phyloP scores from a whole-genome alignment of 2,329 filamentous ascomycete species.

The Biscogniauxia sp. region DNA sequence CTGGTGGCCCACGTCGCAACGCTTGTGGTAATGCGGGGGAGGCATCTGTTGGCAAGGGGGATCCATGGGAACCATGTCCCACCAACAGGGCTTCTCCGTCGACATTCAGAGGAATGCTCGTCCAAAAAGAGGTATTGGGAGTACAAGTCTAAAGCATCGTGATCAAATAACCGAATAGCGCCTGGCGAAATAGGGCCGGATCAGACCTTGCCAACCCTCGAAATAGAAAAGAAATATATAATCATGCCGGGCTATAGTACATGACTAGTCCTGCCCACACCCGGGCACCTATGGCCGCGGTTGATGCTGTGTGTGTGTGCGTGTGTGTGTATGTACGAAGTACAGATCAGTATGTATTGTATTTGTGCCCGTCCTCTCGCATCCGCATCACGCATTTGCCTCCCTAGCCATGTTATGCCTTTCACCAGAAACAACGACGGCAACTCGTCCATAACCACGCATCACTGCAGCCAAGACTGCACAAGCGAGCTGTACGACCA shows the following conservation, averaged over 20 bases:
- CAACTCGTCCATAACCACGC: background rate
- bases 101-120: background rate
- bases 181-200: background rate
- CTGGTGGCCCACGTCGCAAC: background rate
- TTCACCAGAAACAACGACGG: background rate
- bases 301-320: no score
- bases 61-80: background rate
- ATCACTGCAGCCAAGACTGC: background rate
- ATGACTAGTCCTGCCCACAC: background rate
- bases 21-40: background rate
- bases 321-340: no score
- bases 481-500: background rate
- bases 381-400: background rate
- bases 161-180: constrained; percentile 2
- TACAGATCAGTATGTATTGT: background rate
- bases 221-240: background rate
- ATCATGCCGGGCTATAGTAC: background rate
- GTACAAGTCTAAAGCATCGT: constrained; percentile 2
- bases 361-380: background rate
- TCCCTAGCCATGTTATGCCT: background rate
- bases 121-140: background rate
- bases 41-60: background rate
- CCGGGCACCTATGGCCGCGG: no score
- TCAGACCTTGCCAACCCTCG: background rate
- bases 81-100: constrained; percentile 1